These are phyloP conservation scores for Yamagishiella unicocca DNA, from an alignment of 139 green algal genomes.

Conservation along the genomic window DNA sequence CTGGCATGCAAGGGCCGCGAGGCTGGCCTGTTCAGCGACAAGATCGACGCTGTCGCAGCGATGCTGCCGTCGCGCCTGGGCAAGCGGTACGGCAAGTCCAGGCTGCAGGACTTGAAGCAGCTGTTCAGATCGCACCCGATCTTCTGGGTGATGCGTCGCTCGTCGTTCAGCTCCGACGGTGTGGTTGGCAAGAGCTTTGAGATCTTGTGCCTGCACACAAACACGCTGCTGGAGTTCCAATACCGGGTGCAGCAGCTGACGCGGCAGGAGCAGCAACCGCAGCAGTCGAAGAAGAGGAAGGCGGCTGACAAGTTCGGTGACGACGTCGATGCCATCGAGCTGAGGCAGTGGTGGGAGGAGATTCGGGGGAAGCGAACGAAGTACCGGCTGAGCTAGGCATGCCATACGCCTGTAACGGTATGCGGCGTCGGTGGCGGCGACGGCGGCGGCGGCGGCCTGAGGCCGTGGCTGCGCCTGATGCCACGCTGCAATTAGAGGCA, in stretches of 20 bases:
- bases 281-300: constrained; percentile 12
- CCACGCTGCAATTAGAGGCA: neutral
- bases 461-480: neutral
- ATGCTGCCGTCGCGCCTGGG: neutral
- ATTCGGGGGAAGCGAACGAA: neutral
- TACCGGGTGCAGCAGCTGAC: neutral
- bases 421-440: neutral
- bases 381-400: neutral
- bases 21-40: neutral
- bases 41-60: neutral
- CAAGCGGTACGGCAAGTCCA: neutral
- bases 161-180: neutral
- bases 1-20: neutral
- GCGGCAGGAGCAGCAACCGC: constrained; percentile 5
- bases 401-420: neutral
- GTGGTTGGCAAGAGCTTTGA: neutral
- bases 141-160: neutral
- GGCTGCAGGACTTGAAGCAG: neutral
- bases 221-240: neutral
- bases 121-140: constrained; percentile 5
- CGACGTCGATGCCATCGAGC: neutral
- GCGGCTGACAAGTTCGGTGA: neutral
- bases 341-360: constrained; percentile 8
- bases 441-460: neutral
- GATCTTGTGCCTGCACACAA: neutral